These are phyloP conservation scores for Zygosaccharomyces sapae DNA, from an alignment of 1,139 yeast species.

Conservation along the genomic window DNA sequence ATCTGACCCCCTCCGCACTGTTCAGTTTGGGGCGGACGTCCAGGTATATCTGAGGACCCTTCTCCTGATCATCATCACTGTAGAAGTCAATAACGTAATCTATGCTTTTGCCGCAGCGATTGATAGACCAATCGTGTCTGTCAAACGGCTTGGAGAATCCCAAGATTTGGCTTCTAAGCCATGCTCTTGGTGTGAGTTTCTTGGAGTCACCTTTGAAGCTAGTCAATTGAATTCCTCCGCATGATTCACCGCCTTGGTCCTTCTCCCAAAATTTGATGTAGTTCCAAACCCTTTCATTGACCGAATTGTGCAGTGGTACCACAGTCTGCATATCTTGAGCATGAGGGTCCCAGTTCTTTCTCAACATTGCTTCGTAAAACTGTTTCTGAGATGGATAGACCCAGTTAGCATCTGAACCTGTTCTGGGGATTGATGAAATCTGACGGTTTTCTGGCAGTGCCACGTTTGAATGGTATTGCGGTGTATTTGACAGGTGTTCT, in stretches of 20 bases:
- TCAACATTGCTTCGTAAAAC: conserved; percentile 87
- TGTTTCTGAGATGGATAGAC: conserved; percentile 93
- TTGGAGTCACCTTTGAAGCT: conserved; percentile 86
- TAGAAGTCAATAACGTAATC: conserved; percentile 95
- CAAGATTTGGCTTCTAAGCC: conserved; percentile 56
- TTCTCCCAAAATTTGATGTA: conserved; percentile 83
- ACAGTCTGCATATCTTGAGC: conserved; percentile 82
- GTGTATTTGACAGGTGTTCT: conserved; percentile 35
- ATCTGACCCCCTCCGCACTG: conserved; percentile 68
- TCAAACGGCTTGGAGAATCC: conserved; percentile 84
- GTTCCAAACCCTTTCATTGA: conserved; percentile 89
- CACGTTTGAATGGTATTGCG: conserved; percentile 37
- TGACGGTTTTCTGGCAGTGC: conserved; percentile 64
- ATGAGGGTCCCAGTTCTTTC: conserved; percentile 83
- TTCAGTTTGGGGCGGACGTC: conserved; percentile 92
- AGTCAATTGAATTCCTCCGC: conserved; percentile 84
- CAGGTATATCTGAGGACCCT: conserved; percentile 61
- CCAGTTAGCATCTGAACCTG: conserved; percentile 67
- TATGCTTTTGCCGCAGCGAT: conserved; percentile 75
- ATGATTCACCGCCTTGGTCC: conserved; percentile 53
- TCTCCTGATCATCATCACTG: conserved; percentile 48
- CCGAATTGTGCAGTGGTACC: conserved; percentile 91
- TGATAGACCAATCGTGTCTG: conserved; percentile 93
- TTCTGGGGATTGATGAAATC: conserved; percentile 79
- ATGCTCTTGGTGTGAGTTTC: conserved; percentile 84